Evolutionary conservation across 2,329 filamentous ascomycete genomes (phyloP).

Genomic region (Pseudocercospora fijiensis): DNA sequence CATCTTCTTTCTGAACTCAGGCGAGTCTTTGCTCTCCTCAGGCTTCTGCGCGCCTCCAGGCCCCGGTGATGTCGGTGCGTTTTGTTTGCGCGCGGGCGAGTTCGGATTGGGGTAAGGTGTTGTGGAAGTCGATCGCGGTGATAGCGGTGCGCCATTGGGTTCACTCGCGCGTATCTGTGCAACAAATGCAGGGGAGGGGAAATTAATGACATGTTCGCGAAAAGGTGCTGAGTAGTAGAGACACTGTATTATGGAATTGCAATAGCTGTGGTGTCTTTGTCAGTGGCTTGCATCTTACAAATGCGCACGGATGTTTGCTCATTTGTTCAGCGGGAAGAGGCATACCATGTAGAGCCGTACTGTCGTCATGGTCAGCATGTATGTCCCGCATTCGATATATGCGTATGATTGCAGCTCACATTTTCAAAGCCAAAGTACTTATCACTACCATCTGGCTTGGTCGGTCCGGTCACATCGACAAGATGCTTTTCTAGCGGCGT

Average conservation of each 20-base stretch:
- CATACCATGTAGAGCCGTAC: constrained; percentile 97
- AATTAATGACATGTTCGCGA: constrained; percentile 89
- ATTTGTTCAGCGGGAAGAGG: constrained; percentile 4
- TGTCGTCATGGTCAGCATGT: constrained; percentile 43
- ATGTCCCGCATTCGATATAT: neutral
- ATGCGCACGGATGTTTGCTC: neutral
- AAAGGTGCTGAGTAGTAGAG: constrained; percentile 95
- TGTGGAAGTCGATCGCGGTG: constrained; percentile 40
- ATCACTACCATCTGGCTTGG: constrained; percentile 86
- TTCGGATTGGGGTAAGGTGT: constrained; percentile 39
- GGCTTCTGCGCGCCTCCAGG: constrained; percentile 62
- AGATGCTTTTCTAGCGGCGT: constrained; percentile 73
- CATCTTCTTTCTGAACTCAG: constrained; percentile 97
- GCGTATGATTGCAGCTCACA: constrained; percentile 59
- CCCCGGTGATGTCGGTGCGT: constrained; percentile 54
- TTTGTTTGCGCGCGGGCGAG: constrained; percentile 48
- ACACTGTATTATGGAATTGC: constrained; percentile 96
- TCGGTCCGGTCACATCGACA: constrained; percentile 73
- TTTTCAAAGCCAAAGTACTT: constrained; percentile 99
- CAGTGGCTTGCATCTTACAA: constrained; percentile 5
- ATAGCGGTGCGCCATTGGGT: constrained; percentile 31
- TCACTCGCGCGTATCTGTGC: constrained; percentile 61
- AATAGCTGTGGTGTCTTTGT: constrained; percentile 65
- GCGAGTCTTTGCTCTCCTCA: constrained; percentile 90
- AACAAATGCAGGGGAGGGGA: constrained; percentile 70